These are phyloP conservation scores for Hypoxylon sp. DNA, from an alignment of 2,329 filamentous ascomycete genomes.

Conservation along the genomic window DNA sequence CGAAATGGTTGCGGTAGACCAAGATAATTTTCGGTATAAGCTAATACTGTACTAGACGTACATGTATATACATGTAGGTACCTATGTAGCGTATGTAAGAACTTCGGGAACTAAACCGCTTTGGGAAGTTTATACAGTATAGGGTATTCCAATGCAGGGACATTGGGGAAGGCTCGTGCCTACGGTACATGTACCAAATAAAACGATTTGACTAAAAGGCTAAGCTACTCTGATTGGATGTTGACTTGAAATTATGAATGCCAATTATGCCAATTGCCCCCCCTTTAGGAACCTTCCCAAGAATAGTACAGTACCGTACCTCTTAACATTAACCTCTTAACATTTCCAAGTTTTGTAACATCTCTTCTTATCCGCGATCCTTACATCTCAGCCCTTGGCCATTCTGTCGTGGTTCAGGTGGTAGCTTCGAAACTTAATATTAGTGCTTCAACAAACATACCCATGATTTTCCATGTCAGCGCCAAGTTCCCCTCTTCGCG, in stretches of 20 bases:
- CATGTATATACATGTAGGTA: neutral
- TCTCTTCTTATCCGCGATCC: neutral
- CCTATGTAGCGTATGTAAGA: neutral
- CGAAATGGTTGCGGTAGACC: neutral
- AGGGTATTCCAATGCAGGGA: conserved; percentile 1
- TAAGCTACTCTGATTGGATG: neutral
- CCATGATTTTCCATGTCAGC: conserved; percentile 52
- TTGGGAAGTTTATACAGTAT: neutral
- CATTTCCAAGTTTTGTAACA: neutral
- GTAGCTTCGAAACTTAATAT: neutral
- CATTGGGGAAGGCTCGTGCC: neutral
- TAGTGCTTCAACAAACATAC: conserved; percentile 14
- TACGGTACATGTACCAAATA: too few relatives aligned
- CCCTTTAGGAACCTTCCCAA: neutral
- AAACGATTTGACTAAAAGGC: conserved; percentile 1
- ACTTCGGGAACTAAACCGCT: neutral
- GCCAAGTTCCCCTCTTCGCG: conserved; percentile 53
- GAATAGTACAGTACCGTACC: neutral
- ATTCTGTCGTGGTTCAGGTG: conserved; percentile 5
- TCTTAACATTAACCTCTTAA: neutral
- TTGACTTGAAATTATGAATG: neutral
- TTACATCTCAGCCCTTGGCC: neutral
- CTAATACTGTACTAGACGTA: too few relatives aligned
- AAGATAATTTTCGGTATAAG: neutral
- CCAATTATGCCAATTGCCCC: neutral